These are phyloP conservation scores for Anthoceros angustus DNA, from an alignment of 225 moss, liverwort and hornwort genomes.

Conservation along the genomic window DNA sequence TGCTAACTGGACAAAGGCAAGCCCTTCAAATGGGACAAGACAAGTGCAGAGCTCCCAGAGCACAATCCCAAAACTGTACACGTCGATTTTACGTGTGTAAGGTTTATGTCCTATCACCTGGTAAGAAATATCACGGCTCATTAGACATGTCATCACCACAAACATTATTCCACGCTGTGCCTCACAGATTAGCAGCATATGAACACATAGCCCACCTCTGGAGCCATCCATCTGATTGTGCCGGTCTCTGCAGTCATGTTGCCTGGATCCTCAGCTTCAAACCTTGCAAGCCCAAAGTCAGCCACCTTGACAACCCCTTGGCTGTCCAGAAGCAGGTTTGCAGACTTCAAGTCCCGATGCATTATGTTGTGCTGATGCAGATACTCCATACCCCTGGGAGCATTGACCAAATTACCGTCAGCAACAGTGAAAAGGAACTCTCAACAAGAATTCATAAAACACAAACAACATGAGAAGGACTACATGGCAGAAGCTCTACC, in stretches of 20 bases:
- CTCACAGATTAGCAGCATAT: no score
- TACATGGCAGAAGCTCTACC: constrained; percentile 7
- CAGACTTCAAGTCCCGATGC: constrained; percentile 35
- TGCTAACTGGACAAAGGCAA: constrained; percentile 39
- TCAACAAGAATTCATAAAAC: not conserved
- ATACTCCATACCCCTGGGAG: constrained; percentile 29
- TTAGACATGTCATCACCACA: not conserved
- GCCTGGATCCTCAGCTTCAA: constrained; percentile 23
- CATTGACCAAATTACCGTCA: not conserved
- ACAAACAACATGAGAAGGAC: not conserved
- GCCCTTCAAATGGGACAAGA: constrained; percentile 26
- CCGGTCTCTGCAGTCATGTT: constrained; percentile 35
- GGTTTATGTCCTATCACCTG: constrained; percentile 31
- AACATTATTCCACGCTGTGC: no score
- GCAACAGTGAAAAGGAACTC: no score
- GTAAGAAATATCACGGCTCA: not conserved
- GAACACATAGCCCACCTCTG: constrained; percentile 19
- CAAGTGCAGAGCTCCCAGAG: constrained; percentile 37
- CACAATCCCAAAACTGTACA: constrained; percentile 34
- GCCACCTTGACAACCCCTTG: constrained; percentile 27
- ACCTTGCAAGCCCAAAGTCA: constrained; percentile 30
- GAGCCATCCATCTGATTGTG: constrained; percentile 40
- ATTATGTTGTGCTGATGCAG: constrained; percentile 28
- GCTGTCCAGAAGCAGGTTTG: constrained; percentile 27
- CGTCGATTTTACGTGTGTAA: constrained; percentile 30